These are phyloP conservation scores for Citrus unshiu DNA, from an alignment of 345 rosid species.

Conservation along the genomic window DNA sequence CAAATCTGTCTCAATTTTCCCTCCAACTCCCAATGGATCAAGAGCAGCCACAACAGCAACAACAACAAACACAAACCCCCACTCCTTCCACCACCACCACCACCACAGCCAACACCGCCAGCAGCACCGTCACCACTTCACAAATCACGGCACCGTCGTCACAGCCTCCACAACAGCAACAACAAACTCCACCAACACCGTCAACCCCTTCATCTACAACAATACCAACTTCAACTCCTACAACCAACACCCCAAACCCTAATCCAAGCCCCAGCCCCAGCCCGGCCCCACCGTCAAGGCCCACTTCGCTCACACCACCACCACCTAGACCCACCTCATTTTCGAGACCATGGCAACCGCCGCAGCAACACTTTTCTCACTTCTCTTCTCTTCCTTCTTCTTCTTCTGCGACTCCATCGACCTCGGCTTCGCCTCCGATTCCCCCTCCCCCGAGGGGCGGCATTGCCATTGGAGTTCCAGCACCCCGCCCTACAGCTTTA, in stretches of 20 bases:
- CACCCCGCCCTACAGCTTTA: slow-evolving; percentile 43
- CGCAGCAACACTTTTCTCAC: slow-evolving; percentile 52
- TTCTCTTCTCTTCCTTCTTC: slow-evolving; percentile 39
- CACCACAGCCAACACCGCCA: not conserved
- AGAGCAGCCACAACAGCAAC: not conserved
- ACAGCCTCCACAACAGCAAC: slow-evolving; percentile 10
- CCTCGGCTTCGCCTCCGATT: slow-evolving; percentile 39
- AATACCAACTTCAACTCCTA: slow-evolving; percentile 26
- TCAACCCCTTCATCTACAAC: slow-evolving; percentile 17
- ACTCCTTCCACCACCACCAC: not conserved
- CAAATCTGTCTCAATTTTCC: not conserved
- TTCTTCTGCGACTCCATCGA: slow-evolving; percentile 31
- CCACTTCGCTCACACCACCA: slow-evolving; percentile 25
- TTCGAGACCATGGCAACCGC: slow-evolving; percentile 76
- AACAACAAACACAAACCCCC: not conserved
- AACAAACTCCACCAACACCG: slow-evolving; percentile 1
- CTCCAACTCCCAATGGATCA: slow-evolving; percentile 1
- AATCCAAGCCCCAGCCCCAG: slow-evolving; percentile 20
- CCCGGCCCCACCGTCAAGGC: slow-evolving; percentile 24
- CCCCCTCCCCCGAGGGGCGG: slow-evolving; percentile 49
- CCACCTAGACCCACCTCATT: slow-evolving; percentile 32
- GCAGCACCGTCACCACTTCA: slow-evolving; percentile 1
- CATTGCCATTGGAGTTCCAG: slow-evolving; percentile 70
- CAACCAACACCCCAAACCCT: slow-evolving; percentile 23
- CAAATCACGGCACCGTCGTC: not conserved